Conservation (phyloP, 1,139 yeast species). For the Pichia sp. region DNA sequence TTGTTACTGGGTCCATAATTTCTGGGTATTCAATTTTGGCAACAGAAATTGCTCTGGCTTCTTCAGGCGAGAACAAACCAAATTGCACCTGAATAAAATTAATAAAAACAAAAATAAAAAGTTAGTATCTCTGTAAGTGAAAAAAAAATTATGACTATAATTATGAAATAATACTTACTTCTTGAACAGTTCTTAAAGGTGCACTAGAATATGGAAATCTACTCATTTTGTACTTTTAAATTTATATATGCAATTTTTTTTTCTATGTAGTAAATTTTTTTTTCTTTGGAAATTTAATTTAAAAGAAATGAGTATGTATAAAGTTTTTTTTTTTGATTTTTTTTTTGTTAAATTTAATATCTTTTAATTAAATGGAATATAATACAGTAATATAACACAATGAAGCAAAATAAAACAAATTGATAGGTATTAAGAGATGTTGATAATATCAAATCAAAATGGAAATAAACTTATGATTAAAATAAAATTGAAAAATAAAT, state of each 20-base stretch:
- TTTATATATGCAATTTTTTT: constrained; percentile 3
- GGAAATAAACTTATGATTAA: not conserved
- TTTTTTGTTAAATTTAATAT: not conserved
- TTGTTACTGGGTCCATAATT: constrained; percentile 96
- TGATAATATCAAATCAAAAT: not conserved
- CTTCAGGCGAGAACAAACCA: constrained; percentile 97
- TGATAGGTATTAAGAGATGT: not conserved
- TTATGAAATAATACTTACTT: constrained; percentile 43
- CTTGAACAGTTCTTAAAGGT: constrained; percentile 92
- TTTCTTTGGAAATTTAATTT: constrained; percentile 7
- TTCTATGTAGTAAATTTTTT: constrained; percentile 5
- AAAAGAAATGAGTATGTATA: not conserved
- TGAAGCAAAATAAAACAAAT: constrained; percentile 1
- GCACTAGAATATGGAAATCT: constrained; percentile 93
- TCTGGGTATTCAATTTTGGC: constrained; percentile 98
- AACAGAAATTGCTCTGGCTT: constrained; percentile 91
- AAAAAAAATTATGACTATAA: not conserved
- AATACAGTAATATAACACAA: constrained; percentile 17
- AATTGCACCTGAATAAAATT: constrained; percentile 60
- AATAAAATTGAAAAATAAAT: not conserved
- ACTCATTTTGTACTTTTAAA: constrained; percentile 21
- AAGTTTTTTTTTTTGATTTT: constrained; percentile 1
- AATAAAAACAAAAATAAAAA: not conserved
- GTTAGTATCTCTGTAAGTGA: constrained; percentile 1
- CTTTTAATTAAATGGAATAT: constrained; percentile 10